Conservation (phyloP, 2,329 filamentous ascomycete genomes). For the Cercospora citrullina region DNA sequence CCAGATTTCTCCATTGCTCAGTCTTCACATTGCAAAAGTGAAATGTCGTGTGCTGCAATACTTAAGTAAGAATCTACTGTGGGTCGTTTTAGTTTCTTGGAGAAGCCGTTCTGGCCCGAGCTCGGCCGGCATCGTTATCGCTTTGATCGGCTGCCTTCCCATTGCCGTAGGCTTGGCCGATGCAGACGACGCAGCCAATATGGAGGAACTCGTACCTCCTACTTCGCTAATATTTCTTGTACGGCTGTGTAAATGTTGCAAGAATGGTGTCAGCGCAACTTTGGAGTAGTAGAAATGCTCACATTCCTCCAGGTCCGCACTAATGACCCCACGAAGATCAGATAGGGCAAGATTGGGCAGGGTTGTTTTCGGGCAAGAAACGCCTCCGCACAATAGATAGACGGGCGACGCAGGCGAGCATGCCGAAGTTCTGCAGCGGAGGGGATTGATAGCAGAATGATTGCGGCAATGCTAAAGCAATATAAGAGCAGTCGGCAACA, state of each 20-base stretch:
- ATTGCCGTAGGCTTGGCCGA: slow-evolving; percentile 2
- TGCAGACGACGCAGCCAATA: background rate
- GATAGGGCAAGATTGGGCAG: slow-evolving; percentile 2
- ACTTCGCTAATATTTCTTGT: background rate
- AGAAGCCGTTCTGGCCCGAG: background rate
- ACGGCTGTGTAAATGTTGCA: background rate
- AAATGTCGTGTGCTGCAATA: slow-evolving; percentile 1
- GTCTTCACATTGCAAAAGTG: background rate
- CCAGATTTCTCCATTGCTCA: slow-evolving; percentile 13
- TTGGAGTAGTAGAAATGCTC: background rate
- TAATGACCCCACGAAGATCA: background rate
- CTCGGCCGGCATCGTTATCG: slow-evolving; percentile 2
- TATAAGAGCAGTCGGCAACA: slow-evolving; percentile 1
- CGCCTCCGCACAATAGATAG: slow-evolving; percentile 1
- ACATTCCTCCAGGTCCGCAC: background rate
- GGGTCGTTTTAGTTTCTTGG: slow-evolving; percentile 6
- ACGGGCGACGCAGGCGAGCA: slow-evolving; percentile 1
- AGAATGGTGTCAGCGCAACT: background rate
- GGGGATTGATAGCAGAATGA: background rate
- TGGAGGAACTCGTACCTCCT: background rate
- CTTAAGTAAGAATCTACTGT: slow-evolving; percentile 1
- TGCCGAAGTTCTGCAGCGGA: slow-evolving; percentile 1
- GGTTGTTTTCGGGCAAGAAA: background rate
- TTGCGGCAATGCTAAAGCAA: background rate
- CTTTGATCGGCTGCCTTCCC: slow-evolving; percentile 4